Percentiles rank a stretch among this genome's conserved stretches.
These are phyloP conservation scores for Claviceps digitariae DNA, from an alignment of 2,329 filamentous ascomycete species.

Conservation along the genomic window DNA sequence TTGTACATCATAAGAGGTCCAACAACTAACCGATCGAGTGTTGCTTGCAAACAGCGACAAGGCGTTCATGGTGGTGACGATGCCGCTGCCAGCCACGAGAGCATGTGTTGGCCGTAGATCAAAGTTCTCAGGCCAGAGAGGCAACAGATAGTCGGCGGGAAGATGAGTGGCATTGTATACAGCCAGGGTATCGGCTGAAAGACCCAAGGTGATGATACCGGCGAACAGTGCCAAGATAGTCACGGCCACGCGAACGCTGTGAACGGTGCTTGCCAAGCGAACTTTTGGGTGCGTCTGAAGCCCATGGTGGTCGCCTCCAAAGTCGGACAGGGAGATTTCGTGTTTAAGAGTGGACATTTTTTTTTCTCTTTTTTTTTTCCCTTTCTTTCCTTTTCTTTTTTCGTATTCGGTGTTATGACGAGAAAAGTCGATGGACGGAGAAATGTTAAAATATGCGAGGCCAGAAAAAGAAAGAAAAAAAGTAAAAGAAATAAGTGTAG, in stretches of 20 bases:
- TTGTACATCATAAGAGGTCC: not conserved
- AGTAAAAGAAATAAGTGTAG: not conserved
- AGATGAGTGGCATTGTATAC: slow-evolving; percentile 43
- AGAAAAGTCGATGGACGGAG: slow-evolving; percentile 1
- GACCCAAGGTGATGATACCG: slow-evolving; percentile 38
- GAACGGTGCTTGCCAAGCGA: slow-evolving; percentile 25
- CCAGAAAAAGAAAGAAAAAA: not conserved
- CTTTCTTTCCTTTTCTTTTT: not conserved
- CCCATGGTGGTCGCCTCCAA: slow-evolving; percentile 31
- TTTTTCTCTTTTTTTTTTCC: slow-evolving; percentile 7
- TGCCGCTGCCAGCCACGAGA: slow-evolving; percentile 35
- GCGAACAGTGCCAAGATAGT: slow-evolving; percentile 36
- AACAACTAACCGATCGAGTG: slow-evolving; percentile 30
- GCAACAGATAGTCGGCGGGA: slow-evolving; percentile 31
- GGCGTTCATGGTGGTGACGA: slow-evolving; percentile 35
- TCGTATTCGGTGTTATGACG: not conserved
- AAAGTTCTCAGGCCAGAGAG: slow-evolving; percentile 45
- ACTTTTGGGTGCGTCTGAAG: slow-evolving; percentile 23
- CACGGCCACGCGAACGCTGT: slow-evolving; percentile 32
- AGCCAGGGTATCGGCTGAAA: slow-evolving; percentile 38
- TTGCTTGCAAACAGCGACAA: slow-evolving; percentile 36
- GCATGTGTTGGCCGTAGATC: slow-evolving; percentile 43
- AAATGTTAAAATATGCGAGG: not conserved
- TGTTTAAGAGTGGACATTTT: slow-evolving; percentile 22
- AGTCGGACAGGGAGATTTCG: slow-evolving; percentile 30